These are phyloP conservation scores for Achlya hypogyna DNA, from an alignment of 352 stramenopile genomes.

Conservation along the genomic window DNA sequence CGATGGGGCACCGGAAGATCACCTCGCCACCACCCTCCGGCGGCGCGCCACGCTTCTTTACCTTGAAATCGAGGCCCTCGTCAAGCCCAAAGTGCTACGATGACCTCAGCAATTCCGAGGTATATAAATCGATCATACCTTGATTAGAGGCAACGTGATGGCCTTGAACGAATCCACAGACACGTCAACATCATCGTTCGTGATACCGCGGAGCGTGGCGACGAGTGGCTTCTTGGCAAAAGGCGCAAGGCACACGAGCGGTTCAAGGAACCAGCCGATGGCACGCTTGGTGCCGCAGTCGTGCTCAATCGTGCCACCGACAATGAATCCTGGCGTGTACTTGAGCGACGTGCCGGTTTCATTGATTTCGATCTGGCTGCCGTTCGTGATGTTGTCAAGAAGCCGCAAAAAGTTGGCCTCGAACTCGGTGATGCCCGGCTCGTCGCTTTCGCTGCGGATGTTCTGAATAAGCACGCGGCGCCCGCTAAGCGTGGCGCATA, in stretches of 20 bases:
- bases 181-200: conserved; percentile 88
- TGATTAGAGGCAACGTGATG: conserved; percentile 92
- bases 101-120: not conserved
- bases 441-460: conserved; percentile 91
- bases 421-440: conserved; percentile 92
- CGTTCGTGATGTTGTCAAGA: conserved; percentile 95
- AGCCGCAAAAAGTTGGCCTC: conserved; percentile 96
- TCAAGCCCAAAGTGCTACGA: conserved; percentile 92
- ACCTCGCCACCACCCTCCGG: conserved; percentile 82
- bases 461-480: conserved; percentile 92
- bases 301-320: conserved; percentile 92
- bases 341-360: conserved; percentile 96
- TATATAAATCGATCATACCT: conserved; percentile 27
- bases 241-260: conserved; percentile 91
- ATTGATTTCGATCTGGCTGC: conserved; percentile 98
- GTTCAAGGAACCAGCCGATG: conserved; percentile 98
- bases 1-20: conserved; percentile 91
- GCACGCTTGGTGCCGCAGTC: conserved; percentile 86
- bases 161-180: conserved; percentile 92
- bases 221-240: conserved; percentile 96
- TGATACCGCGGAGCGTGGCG: conserved; percentile 92
- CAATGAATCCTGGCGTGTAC: conserved; percentile 94
- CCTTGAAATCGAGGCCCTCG: conserved; percentile 68
- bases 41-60: conserved; percentile 88
- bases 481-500: conserved; percentile 87